Percentiles rank a stretch among this genome's conserved stretches.
Conservation (phyloP, 1,139 yeast species). For the Lodderomyces margitis region DNA sequence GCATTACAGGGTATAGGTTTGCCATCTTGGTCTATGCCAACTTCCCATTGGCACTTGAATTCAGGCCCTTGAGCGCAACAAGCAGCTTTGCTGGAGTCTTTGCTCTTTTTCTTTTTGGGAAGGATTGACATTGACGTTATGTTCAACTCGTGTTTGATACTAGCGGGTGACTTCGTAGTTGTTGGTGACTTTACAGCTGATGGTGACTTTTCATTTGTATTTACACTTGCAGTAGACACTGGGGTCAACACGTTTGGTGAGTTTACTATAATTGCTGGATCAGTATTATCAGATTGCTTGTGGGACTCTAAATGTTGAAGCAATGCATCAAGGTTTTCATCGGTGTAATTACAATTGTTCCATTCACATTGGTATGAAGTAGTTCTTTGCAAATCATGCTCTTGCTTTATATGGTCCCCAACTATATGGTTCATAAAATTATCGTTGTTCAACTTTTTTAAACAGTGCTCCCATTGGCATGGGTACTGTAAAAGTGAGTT, state of each 20-base stretch:
- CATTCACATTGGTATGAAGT: conserved; percentile 59
- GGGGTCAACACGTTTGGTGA: conserved; percentile 16
- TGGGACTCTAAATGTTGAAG: conserved; percentile 59
- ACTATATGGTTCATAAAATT: conserved; percentile 57
- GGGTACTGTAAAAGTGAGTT: conserved; percentile 13
- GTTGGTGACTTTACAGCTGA: background rate
- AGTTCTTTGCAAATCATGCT: conserved; percentile 15
- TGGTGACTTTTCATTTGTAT: conserved; percentile 7
- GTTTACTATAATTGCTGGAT: conserved; percentile 6
- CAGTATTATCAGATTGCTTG: conserved; percentile 30
- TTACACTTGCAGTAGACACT: conserved; percentile 13
- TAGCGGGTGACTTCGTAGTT: background rate
- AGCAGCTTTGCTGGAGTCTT: conserved; percentile 8
- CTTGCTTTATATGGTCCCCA: conserved; percentile 51
- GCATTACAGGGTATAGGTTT: conserved; percentile 46
- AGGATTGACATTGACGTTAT: conserved; percentile 37
- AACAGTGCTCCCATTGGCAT: conserved; percentile 63
- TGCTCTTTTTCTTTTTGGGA: conserved; percentile 24
- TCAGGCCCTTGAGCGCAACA: conserved; percentile 8
- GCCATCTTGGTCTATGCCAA: conserved; percentile 29
- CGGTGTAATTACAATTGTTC: conserved; percentile 61
- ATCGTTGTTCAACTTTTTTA: conserved; percentile 36
- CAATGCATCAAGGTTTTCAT: conserved; percentile 51
- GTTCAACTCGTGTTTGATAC: conserved; percentile 17
- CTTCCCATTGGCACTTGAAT: conserved; percentile 49